These are phyloP conservation scores for Coemansia sp. DNA, from an alignment of 192 early-diverging fungal genomes.

Conservation along the genomic window DNA sequence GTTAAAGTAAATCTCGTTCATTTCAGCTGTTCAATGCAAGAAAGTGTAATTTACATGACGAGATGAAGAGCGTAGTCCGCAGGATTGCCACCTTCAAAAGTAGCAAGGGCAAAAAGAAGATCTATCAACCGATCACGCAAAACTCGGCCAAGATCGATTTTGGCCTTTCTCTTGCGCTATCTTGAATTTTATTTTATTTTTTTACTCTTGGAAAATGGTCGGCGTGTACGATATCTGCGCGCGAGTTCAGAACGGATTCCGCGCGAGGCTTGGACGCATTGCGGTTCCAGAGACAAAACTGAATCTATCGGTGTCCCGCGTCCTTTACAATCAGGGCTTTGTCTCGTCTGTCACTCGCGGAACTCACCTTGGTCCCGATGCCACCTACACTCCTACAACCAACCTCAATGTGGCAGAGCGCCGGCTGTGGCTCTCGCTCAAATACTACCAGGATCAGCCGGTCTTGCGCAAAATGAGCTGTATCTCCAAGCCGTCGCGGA, in stretches of 20 bases:
- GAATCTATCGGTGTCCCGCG: slow-evolving; percentile 81
- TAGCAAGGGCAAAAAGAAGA: background rate
- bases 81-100: no score
- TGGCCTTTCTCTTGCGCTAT: background rate
- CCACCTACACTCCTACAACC: slow-evolving; percentile 70
- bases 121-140: background rate
- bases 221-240: slow-evolving; percentile 83
- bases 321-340: slow-evolving; percentile 93
- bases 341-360: slow-evolving; percentile 78
- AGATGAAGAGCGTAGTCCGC: no score
- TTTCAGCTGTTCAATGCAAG: slow-evolving; percentile 9
- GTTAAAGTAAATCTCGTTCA: slow-evolving; percentile 75
- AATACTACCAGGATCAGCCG: slow-evolving; percentile 85
- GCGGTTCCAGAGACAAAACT: slow-evolving; percentile 88
- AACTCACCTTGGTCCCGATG: slow-evolving; percentile 77
- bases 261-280: slow-evolving; percentile 75
- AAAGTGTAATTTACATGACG: background rate
- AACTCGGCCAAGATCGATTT: background rate
- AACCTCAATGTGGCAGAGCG: slow-evolving; percentile 82
- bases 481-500: slow-evolving; percentile 86
- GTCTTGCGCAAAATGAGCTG: slow-evolving; percentile 77
- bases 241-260: slow-evolving; percentile 89
- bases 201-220: slow-evolving; percentile 60
- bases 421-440: slow-evolving; percentile 91
- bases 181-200: background rate